Evolutionary conservation across 768 basidiomycete genomes (phyloP).

Genomic region (Nidularia pulvinata): DNA sequence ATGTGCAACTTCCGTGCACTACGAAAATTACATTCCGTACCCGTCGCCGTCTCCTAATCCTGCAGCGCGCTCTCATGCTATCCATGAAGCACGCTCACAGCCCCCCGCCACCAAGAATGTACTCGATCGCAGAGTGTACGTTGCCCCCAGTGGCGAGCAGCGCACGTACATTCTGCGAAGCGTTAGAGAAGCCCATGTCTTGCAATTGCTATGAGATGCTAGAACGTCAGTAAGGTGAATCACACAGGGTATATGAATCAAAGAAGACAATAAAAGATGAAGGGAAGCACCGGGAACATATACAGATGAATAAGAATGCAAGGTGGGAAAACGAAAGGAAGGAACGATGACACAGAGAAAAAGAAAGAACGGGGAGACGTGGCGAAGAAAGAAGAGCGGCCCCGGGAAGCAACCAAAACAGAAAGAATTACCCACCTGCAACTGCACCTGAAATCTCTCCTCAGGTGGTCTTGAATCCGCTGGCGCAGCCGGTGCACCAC

Average conservation of each 20-base stretch:
- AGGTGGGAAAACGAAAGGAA: too few species aligned
- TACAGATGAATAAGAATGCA: too few species aligned
- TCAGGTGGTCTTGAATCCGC: conserved; percentile 79
- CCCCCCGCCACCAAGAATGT: conserved; percentile 84
- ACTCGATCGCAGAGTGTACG: conserved; percentile 90
- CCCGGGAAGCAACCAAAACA: background rate
- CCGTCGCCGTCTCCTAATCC: too few species aligned
- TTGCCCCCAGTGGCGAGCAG: conserved; percentile 92
- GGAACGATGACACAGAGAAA: too few species aligned
- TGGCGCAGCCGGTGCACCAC: conserved; percentile 42
- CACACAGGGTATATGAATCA: background rate
- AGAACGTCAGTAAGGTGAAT: too few species aligned
- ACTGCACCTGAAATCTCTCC: conserved; percentile 88
- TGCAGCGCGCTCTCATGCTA: too few species aligned
- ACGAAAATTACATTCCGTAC: too few species aligned
- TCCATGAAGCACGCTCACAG: conserved; percentile 24
- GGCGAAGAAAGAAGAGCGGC: background rate
- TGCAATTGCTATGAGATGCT: conserved; percentile 69
- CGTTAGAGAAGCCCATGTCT: conserved; percentile 94
- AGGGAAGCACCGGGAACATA: too few species aligned
- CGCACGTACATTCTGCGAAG: conserved; percentile 87
- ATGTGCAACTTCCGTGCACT: too few species aligned
- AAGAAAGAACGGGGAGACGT: background rate
- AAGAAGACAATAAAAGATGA: background rate
- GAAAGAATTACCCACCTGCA: conserved; percentile 52